Percentiles rank a stretch among this genome's conserved stretches.
Evolutionary conservation across 345 rosid genomes (phyloP).

Genomic region (Lumnitzera littorea): DNA sequence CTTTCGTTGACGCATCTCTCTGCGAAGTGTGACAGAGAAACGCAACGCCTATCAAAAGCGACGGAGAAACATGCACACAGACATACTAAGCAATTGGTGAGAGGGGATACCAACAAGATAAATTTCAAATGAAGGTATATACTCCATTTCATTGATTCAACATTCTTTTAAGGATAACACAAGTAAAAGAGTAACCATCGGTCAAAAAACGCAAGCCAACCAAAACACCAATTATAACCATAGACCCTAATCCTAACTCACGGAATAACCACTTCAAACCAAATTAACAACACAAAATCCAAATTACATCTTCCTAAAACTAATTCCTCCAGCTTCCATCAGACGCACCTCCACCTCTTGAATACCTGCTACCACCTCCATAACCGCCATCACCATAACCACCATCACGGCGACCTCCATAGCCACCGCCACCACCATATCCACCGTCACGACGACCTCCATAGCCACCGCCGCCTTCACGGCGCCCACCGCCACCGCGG

Average conservation of each 20-base stretch:
- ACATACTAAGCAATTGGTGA: background rate
- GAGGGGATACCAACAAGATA: background rate
- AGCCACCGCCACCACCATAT: conserved; percentile 18
- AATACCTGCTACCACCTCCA: conserved; percentile 33
- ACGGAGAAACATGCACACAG: no score
- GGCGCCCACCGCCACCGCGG: conserved; percentile 28
- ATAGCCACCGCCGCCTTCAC: conserved; percentile 27
- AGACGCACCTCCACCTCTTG: conserved; percentile 37
- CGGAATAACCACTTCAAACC: no score
- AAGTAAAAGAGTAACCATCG: background rate
- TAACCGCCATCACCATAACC: conserved; percentile 36
- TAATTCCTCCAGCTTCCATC: conserved; percentile 59
- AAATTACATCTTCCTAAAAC: background rate
- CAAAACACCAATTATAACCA: background rate
- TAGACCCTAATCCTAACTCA: background rate
- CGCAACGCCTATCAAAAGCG: no score
- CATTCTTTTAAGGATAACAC: background rate
- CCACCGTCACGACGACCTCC: conserved; percentile 38
- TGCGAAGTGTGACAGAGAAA: no score
- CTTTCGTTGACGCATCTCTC: no score
- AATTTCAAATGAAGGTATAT: conserved; percentile 1
- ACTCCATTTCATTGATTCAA: conserved; percentile 1
- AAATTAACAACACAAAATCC: background rate
- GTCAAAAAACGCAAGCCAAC: background rate
- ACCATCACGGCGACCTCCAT: conserved; percentile 31